Percentiles rank a stretch among this genome's conserved stretches.
Conservation (phyloP, 2,329 filamentous ascomycete species). For the Fusarium keratoplasticum region DNA sequence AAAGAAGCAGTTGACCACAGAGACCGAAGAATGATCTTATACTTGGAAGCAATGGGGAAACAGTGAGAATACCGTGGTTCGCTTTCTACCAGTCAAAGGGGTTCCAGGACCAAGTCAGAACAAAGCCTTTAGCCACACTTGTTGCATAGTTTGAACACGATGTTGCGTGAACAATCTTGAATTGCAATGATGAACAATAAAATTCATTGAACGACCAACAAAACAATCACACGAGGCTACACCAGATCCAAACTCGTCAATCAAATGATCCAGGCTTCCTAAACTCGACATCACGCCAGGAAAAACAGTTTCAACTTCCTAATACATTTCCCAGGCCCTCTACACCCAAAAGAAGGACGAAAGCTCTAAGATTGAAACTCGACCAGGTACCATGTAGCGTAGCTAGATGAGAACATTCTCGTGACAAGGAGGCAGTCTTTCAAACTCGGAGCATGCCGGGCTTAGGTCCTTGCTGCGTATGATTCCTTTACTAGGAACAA, state of each 20-base stretch:
- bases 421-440: background rate
- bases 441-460: background rate
- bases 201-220: background rate
- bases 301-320: background rate
- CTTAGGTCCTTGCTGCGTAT: background rate
- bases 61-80: background rate
- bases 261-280: background rate
- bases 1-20: background rate
- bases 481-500: background rate
- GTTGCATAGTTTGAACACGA: background rate
- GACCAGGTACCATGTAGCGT: background rate
- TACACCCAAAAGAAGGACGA: background rate
- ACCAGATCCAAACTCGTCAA: background rate
- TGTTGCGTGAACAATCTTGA: background rate
- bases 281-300: background rate
- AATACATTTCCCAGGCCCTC: background rate
- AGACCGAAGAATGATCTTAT: background rate
- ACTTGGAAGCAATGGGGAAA: background rate
- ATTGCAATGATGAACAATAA: background rate
- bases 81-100: background rate
- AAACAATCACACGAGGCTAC: background rate
- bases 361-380: background rate
- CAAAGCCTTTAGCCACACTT: background rate
- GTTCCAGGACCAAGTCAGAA: background rate
- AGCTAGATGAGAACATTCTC: background rate